Conservation (phyloP, 495 filamentous ascomycete genomes). For the Evernia prunastri region DNA sequence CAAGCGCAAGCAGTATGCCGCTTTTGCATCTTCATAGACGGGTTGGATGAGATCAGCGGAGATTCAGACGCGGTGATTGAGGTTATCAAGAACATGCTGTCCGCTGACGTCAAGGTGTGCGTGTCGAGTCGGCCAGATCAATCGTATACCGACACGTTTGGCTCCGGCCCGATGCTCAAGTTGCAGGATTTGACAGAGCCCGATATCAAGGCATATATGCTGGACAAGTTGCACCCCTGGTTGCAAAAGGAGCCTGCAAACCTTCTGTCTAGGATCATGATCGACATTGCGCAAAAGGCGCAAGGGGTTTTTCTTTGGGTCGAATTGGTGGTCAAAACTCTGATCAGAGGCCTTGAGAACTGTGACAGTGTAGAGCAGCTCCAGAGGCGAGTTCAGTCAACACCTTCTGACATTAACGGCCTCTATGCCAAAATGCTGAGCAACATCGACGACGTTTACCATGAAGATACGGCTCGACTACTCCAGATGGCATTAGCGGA, state of each 20-base stretch:
- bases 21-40: background rate
- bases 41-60: background rate
- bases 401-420: background rate
- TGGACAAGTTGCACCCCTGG: background rate
- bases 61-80: background rate
- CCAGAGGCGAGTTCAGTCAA: background rate
- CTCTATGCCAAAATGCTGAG: constrained; percentile 5
- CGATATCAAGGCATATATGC: background rate
- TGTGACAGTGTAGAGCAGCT: constrained; percentile 2
- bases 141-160: background rate
- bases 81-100: background rate
- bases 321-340: constrained; percentile 6
- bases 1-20: background rate
- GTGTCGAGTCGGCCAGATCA: background rate
- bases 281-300: background rate
- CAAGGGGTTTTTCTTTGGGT: constrained; percentile 13
- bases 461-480: background rate
- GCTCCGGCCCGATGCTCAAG: background rate
- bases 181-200: background rate
- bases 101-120: background rate
- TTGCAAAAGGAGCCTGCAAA: no score
- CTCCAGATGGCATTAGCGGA: background rate
- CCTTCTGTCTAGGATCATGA: background rate
- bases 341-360: background rate
- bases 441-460: background rate